Conservation (phyloP, 179 eudicot genomes). For the Drosera spatulata region DNA sequence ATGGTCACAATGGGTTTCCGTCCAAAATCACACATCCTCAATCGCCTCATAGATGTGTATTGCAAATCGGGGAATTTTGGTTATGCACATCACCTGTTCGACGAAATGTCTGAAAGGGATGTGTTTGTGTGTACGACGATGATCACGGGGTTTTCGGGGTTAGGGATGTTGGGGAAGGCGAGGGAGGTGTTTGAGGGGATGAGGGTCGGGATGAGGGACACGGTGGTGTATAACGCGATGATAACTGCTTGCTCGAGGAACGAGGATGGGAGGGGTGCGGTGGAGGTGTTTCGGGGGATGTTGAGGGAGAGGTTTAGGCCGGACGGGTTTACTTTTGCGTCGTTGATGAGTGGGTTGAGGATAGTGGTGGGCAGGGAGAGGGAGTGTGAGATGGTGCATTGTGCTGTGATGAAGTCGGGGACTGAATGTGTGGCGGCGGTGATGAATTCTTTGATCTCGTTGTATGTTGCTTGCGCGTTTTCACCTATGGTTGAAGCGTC, state of each 20-base stretch:
- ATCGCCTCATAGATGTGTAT: slow-evolving; percentile 44
- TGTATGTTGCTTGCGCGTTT: slow-evolving; percentile 56
- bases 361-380: slow-evolving; percentile 37
- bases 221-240: slow-evolving; percentile 65
- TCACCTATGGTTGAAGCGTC: slow-evolving; percentile 25
- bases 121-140: slow-evolving; percentile 57
- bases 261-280: slow-evolving; percentile 50
- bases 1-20: slow-evolving; percentile 59
- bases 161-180: slow-evolving; percentile 31
- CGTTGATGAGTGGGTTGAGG: slow-evolving; percentile 34
- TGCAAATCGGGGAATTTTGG: slow-evolving; percentile 32
- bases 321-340: slow-evolving; percentile 41
- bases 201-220: slow-evolving; percentile 46
- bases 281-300: slow-evolving; percentile 39
- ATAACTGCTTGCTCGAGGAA: slow-evolving; percentile 56
- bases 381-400: slow-evolving; percentile 53
- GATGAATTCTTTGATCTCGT: slow-evolving; percentile 45
- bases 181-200: slow-evolving; percentile 44
- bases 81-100: slow-evolving; percentile 62
- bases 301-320: slow-evolving; percentile 19
- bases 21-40: slow-evolving; percentile 56
- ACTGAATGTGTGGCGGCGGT: slow-evolving; percentile 36
- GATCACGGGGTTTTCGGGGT: slow-evolving; percentile 46
- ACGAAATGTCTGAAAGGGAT: slow-evolving; percentile 59
- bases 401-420: slow-evolving; percentile 48